Percentiles rank a stretch among this genome's conserved stretches.
phyloP scores from a whole-genome alignment of 257 asterid species.

The Buddleja alternifolia region DNA sequence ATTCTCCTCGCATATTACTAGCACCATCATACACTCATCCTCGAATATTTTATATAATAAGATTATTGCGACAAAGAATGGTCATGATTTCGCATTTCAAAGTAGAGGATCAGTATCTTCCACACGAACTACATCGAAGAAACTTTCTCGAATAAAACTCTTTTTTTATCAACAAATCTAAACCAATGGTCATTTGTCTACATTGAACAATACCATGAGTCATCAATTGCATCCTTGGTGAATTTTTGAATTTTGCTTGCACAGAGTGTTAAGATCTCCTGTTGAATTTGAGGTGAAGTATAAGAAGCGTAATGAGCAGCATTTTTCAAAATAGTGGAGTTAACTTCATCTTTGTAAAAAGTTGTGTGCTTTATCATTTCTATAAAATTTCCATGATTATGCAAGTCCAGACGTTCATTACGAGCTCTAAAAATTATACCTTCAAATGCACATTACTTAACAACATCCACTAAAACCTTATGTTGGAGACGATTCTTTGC shows the following conservation, averaged over 20 bases:
- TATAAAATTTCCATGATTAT: too few species aligned
- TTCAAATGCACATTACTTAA: background rate
- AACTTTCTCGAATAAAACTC: background rate
- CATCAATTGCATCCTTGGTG: too few species aligned
- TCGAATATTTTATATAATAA: background rate
- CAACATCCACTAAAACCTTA: too few species aligned
- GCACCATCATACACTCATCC: slow-evolving; percentile 16
- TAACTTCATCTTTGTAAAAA: too few species aligned
- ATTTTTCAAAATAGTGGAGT: too few species aligned
- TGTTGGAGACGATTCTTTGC: slow-evolving; percentile 4
- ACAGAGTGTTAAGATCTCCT: too few species aligned
- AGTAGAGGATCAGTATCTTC: background rate
- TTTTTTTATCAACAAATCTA: background rate
- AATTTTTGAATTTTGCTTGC: too few species aligned
- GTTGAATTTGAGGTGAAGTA: too few species aligned
- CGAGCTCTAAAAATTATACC: background rate
- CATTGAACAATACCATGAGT: too few species aligned
- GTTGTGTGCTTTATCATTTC: too few species aligned
- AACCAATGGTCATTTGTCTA: background rate
- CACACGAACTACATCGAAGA: background rate
- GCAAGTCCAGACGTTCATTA: too few species aligned
- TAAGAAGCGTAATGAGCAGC: too few species aligned
- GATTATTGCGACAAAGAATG: background rate
- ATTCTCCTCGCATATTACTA: slow-evolving; percentile 6
- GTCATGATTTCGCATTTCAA: background rate